A percentile compares a stretch with the other conserved stretches of the same genome.
phyloP scores from a whole-genome alignment of 75 land plant species.

The Cunninghamia lanceolata region DNA sequence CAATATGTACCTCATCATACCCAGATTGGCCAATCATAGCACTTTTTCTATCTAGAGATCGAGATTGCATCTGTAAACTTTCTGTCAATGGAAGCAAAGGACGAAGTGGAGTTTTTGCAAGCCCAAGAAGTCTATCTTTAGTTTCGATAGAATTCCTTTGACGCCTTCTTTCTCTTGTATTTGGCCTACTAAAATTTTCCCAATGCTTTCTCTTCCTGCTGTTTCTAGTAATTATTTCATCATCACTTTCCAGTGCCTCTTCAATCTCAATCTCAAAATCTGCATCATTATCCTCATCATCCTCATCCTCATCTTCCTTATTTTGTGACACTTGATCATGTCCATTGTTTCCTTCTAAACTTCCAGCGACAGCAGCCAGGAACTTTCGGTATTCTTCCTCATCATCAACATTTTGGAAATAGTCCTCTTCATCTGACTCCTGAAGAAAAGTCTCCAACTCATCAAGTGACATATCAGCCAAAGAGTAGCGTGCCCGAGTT shows the following conservation, averaged over 20 bases:
- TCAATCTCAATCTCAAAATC: slow-evolving; percentile 95
- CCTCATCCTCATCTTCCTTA: slow-evolving; percentile 55
- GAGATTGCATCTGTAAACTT: slow-evolving; percentile 17
- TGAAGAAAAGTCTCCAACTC: slow-evolving; percentile 94
- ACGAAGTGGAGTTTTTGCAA: slow-evolving; percentile 60
- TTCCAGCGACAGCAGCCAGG: slow-evolving; percentile 75
- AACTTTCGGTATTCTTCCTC: slow-evolving; percentile 94
- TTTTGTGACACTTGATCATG: slow-evolving; percentile 7
- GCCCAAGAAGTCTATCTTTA: slow-evolving; percentile 41
- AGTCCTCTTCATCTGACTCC: slow-evolving; percentile 95
- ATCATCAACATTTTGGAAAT: slow-evolving; percentile 89
- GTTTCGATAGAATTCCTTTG: slow-evolving; percentile 27
- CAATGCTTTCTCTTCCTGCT: slow-evolving; percentile 20
- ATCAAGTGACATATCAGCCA: slow-evolving; percentile 81
- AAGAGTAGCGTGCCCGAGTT: slow-evolving; percentile 84
- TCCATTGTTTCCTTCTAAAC: slow-evolving; percentile 29
- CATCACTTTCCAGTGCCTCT: slow-evolving; percentile 94
- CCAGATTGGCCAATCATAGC: slow-evolving; percentile 14
- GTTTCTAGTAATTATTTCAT: slow-evolving; percentile 34
- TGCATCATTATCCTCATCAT: slow-evolving; percentile 95
- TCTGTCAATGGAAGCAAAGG: slow-evolving; percentile 68
- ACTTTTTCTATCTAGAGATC: slow-evolving; percentile 18
- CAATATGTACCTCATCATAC: slow-evolving; percentile 6
- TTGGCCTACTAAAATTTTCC: slow-evolving; percentile 40
- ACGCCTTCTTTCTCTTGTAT: slow-evolving; percentile 70